Evolutionary conservation across 352 stramenopile genomes (phyloP), one percentile per base, ranked within the genome.

Genomic region (Phytophthora capsici): DNA sequence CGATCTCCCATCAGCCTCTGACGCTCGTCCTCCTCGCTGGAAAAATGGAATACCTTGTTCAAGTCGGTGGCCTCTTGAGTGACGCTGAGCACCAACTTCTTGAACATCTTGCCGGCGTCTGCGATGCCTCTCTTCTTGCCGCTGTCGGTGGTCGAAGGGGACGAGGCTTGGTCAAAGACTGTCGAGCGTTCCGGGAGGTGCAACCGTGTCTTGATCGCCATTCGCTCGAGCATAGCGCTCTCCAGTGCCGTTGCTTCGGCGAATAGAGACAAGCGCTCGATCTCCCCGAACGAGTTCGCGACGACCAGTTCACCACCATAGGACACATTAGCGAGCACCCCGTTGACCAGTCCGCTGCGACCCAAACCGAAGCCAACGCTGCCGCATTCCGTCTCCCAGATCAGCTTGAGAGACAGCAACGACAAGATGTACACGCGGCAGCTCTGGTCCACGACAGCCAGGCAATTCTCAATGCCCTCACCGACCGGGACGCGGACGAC

Each of bases 21-120:
- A 7, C 82, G 82, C 34, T 92, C 78, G 5, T 80, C 67, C 22
- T 82, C 80, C 26, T 90, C 75, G 1, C 65, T 77, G 5, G 78
- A 82, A 53, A 92, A 91, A n/a, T 84, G 76, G 34, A 94, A 92
- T 6, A 94, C 66, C 46, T 90, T 87, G 59, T 86, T 88, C 50
- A 94, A 73, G 46, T 94, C 82, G 22, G 69, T 80, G 4, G 72
- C 66, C n/a, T 89, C 80, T 30, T 81, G 73, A 22, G 84, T 89
- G 22, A 84, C 67, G 25, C 73, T 82, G 12, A 80, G 74, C 12
- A 94, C 84, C 28, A 93, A 71, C 52, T 90, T 90, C 65, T 91
- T 93, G 22, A 94, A 84, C 53, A 89, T 84, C 32, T 81, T 86
- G 8, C 75, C 69, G 19, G 75, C 75, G 57, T 82, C 80, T 28